phyloP scores from a whole-genome alignment of 225 moss, liverwort and hornwort species.

The Pleurozium schreberi region DNA sequence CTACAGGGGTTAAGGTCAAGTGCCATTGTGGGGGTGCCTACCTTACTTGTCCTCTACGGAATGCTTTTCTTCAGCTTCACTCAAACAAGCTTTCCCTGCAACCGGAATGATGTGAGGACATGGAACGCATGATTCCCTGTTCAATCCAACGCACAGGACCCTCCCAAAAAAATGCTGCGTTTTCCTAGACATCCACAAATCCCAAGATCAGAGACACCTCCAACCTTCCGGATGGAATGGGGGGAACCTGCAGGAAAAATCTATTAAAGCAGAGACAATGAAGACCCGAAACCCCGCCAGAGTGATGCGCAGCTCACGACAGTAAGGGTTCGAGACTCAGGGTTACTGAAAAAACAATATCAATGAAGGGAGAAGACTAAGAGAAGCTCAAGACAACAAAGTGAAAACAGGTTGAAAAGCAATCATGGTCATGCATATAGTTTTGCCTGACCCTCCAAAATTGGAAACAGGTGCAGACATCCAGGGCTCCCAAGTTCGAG shows the following conservation, averaged over 20 bases:
- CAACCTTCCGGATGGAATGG: not conserved
- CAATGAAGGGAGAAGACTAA: not conserved
- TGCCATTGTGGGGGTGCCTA: too few species aligned
- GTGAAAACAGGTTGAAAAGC: not conserved
- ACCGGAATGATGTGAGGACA: not conserved
- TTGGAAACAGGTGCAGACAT: not conserved
- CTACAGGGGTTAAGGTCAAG: too few species aligned
- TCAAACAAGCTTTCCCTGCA: not conserved
- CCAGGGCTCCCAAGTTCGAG: not conserved
- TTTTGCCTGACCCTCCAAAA: not conserved
- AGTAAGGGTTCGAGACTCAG: not conserved
- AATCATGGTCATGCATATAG: not conserved
- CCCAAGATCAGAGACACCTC: not conserved
- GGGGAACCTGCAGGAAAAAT: not conserved
- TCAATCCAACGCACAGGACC: not conserved
- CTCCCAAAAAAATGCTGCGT: not conserved
- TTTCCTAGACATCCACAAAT: not conserved
- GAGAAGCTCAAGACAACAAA: not conserved
- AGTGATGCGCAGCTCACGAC: not conserved
- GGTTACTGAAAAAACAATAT: not conserved
- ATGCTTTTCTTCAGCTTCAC: not conserved
- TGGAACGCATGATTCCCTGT: not conserved
- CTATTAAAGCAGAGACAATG: not conserved
- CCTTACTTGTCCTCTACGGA: too few species aligned
- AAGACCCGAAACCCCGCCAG: not conserved